These are phyloP conservation scores for Bretziella fagacearum DNA, from an alignment of 2,329 filamentous ascomycete genomes.

Conservation along the genomic window DNA sequence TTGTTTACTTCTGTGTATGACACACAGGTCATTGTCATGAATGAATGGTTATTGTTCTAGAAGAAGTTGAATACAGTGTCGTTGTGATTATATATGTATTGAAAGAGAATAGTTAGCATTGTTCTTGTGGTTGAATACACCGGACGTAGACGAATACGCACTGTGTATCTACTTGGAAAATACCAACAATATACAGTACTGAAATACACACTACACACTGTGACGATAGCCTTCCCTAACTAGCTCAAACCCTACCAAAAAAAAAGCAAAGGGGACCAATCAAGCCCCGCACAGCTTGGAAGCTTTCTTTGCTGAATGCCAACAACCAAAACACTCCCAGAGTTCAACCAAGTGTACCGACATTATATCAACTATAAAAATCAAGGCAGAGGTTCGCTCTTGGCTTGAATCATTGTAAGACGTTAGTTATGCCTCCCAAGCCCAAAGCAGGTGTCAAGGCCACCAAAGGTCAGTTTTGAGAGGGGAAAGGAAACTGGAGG, in stretches of 20 bases:
- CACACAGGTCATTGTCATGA: neutral
- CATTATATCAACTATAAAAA: slow-evolving; percentile 3
- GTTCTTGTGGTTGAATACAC: neutral
- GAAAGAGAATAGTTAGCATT: neutral
- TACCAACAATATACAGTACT: too few species aligned
- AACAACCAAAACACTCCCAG: too few species aligned
- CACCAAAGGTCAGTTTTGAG: slow-evolving; percentile 16
- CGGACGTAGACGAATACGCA: too few species aligned
- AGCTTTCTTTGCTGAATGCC: too few species aligned
- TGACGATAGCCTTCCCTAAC: too few species aligned
- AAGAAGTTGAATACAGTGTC: neutral
- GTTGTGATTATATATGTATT: neutral
- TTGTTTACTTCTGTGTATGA: neutral
- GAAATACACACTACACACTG: too few species aligned
- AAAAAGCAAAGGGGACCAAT: too few species aligned
- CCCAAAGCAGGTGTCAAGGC: slow-evolving; percentile 23
- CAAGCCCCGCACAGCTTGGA: too few species aligned
- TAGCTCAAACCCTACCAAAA: too few species aligned
- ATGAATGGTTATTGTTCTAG: neutral
- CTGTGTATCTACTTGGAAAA: too few species aligned
- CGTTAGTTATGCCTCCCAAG: slow-evolving; percentile 23
- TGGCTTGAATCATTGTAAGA: neutral
- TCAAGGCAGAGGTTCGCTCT: neutral
- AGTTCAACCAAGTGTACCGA: too few species aligned
- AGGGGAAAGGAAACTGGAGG: neutral